Evolutionary conservation across 306 rosid species (phyloP).

Genomic region (Rubus idaeus): DNA sequence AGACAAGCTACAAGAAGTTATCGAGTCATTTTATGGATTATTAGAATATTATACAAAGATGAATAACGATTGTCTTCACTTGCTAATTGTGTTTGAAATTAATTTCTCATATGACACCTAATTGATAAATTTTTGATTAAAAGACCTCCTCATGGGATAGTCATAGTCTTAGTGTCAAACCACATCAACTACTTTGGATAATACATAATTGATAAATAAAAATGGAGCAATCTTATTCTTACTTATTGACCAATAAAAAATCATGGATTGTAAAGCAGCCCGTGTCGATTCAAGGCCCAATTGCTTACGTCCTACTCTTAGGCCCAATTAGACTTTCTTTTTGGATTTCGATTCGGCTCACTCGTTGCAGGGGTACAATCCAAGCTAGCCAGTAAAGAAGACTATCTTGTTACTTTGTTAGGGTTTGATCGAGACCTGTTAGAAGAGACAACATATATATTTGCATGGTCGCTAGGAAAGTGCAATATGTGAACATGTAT

Average conservation of each 20-base stretch:
- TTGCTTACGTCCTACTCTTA: not conserved
- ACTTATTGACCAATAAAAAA: not conserved
- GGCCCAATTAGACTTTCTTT: not conserved
- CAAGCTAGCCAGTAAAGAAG: not conserved
- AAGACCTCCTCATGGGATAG: no score
- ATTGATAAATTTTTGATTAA: no score
- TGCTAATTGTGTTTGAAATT: no score
- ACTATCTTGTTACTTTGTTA: not conserved
- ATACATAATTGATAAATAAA: not conserved
- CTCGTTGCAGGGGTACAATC: not conserved
- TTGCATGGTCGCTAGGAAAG: not conserved
- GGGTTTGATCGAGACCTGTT: not conserved
- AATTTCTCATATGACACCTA: no score
- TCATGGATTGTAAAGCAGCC: not conserved
- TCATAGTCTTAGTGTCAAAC: no score
- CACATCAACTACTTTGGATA: no score
- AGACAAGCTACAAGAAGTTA: not conserved
- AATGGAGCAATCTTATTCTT: not conserved
- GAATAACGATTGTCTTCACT: no score
- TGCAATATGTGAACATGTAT: not conserved
- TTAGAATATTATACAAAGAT: not conserved
- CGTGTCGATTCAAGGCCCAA: not conserved
- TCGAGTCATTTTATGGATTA: not conserved
- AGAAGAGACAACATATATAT: not conserved
- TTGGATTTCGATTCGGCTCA: not conserved